These are phyloP conservation scores for Luffa acutangula DNA, from an alignment of 306 rosid species.

Conservation along the genomic window DNA sequence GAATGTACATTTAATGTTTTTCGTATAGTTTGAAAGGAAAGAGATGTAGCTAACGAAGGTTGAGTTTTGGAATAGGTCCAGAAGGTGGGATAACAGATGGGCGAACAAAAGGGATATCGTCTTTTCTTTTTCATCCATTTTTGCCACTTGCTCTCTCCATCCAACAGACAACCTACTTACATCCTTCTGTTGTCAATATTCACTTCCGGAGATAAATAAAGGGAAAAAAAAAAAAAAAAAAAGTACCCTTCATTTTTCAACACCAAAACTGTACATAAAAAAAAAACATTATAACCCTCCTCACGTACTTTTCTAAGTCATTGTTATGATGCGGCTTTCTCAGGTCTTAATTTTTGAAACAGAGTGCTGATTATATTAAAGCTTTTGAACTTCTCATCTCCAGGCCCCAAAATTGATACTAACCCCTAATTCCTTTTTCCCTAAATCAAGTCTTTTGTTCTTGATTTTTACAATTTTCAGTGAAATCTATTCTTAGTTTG, in stretches of 20 bases:
- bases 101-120: conserved; percentile 63
- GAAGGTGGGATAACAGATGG: conserved; percentile 77
- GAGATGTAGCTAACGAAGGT: not conserved
- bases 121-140: conserved; percentile 86
- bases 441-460: not conserved
- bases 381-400: not conserved
- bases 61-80: conserved; percentile 45
- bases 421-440: not conserved
- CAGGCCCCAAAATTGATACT: not conserved
- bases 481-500: not conserved
- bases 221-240: not conserved
- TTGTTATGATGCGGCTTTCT: not conserved
- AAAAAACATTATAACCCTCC: not conserved
- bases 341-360: not conserved
- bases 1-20: no score
- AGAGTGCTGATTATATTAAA: not conserved
- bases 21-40: not conserved
- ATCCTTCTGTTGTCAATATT: conserved; percentile 77
- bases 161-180: conserved; percentile 64
- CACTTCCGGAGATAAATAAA: conserved; percentile 63
- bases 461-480: no score
- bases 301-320: not conserved
- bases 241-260: not conserved
- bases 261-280: not conserved
- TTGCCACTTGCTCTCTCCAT: conserved; percentile 82